phyloP scores from a whole-genome alignment of 78 protist genomes.

The Andalucia godoyi region DNA sequence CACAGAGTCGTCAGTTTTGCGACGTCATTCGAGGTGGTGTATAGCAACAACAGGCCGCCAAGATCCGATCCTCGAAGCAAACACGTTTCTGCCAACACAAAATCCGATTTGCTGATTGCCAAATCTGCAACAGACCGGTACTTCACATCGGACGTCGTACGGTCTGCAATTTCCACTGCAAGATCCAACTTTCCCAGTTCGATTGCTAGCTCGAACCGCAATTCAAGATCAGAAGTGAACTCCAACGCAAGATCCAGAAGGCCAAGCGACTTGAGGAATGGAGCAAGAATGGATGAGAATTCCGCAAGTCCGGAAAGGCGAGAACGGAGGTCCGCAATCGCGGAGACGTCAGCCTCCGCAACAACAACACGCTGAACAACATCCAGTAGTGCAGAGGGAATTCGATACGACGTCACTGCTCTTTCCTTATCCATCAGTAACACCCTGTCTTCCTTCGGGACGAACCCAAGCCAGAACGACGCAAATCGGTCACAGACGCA shows the following conservation, averaged over 20 bases:
- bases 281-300: constrained; percentile 78
- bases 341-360: constrained; percentile 59
- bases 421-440: constrained; percentile 69
- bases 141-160: constrained; percentile 25
- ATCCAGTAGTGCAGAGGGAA: constrained; percentile 63
- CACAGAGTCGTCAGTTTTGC: constrained; percentile 29
- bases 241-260: constrained; percentile 63
- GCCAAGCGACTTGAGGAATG: constrained; percentile 75
- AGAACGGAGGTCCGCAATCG: constrained; percentile 46
- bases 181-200: constrained; percentile 51
- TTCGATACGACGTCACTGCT: constrained; percentile 21
- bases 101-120: constrained; percentile 39
- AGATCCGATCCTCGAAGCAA: constrained; percentile 63
- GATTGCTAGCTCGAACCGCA: constrained; percentile 82
- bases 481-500: not conserved
- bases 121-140: constrained; percentile 78
- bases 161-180: constrained; percentile 50
- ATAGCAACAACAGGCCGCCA: constrained; percentile 61
- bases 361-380: constrained; percentile 82
- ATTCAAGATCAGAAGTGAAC: constrained; percentile 77
- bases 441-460: constrained; percentile 65
- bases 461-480: constrained; percentile 66
- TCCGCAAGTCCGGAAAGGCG: constrained; percentile 57
- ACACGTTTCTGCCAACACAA: constrained; percentile 70
- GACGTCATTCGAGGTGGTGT: constrained; percentile 38